Evolutionary conservation across 441 rosid genomes (phyloP), one percentile per base, ranked within the genome.

Genomic region (Arabidopsis lyrata): DNA sequence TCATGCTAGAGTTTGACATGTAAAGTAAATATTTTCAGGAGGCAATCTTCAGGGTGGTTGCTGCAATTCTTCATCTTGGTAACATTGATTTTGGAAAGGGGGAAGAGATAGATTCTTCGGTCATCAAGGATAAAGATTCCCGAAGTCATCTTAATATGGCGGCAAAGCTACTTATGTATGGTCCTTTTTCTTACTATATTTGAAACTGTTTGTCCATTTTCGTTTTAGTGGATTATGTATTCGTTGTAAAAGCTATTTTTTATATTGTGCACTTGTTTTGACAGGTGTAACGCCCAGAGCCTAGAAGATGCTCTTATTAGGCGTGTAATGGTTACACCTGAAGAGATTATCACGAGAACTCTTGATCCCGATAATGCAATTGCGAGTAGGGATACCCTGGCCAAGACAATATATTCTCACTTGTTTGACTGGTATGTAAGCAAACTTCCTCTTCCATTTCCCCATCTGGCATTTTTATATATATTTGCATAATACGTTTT

Each of bases 271-370:
- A 76, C 65, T 47, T 76, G 42, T 65, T 72, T 41, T 39, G 62
- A 68, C 34, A 89, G 95, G 87, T 89, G 95, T 76, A 83, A 89
- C 81, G 75, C 86, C 66, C 81, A 80, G 69, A 83, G 83, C 74
- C 78, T 89, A 80, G 92, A 89, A 86, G 89, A 89, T 82, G 90
- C 95, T 15, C 80, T 89, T 45, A 83, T 86, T 45, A 89, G 87
- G 80, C 92, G 95, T 74, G 92, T 82, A 50, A 89, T 89, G 92
- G 86, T 89, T 65, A 89, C 95, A 16, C 95, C 95, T n/a, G 95
- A 89, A 73, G 95, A 89, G 82, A 80, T 89, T 61, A 89, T 89
- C 66, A 89, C 85, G 14, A 84, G 82, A 82, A 83, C 83, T 58
- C 90, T 89, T 66, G 92, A 87, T 80, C 90, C 92, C 16, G 78